These are phyloP conservation scores for Triangularia verruculosa DNA, from an alignment of 2,329 filamentous ascomycete genomes.

Conservation along the genomic window DNA sequence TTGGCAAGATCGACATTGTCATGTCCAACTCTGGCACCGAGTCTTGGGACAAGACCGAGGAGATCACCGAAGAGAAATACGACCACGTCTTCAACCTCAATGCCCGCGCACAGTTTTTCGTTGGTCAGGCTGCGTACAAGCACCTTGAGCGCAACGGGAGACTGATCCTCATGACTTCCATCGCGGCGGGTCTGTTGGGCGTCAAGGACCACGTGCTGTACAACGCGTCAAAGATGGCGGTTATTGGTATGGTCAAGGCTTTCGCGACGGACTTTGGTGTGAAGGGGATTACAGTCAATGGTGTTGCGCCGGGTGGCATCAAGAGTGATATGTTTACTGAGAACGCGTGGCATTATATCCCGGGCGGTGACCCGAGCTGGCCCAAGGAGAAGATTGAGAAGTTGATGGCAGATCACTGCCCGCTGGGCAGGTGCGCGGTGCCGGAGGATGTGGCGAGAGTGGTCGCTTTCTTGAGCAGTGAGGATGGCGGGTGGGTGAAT, in stretches of 20 bases:
- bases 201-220: slow-evolving; percentile 70
- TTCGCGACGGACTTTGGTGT: slow-evolving; percentile 70
- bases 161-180: slow-evolving; percentile 70
- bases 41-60: slow-evolving; percentile 66
- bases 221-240: slow-evolving; percentile 68
- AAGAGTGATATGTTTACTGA: slow-evolving; percentile 75
- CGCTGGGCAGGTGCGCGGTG: slow-evolving; percentile 56
- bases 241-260: slow-evolving; percentile 68
- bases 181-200: slow-evolving; percentile 63
- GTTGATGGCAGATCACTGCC: slow-evolving; percentile 54
- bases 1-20: slow-evolving; percentile 68
- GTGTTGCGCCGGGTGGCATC: slow-evolving; percentile 69
- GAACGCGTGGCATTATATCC: slow-evolving; percentile 65
- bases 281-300: slow-evolving; percentile 68
- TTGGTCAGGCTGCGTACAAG: slow-evolving; percentile 71
- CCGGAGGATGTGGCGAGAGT: slow-evolving; percentile 58
- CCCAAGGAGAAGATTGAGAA: slow-evolving; percentile 51
- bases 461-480: slow-evolving; percentile 53
- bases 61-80: slow-evolving; percentile 67
- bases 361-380: slow-evolving; percentile 52
- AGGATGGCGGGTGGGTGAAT: slow-evolving; percentile 64
- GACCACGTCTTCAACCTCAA: slow-evolving; percentile 72
- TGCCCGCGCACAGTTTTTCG: slow-evolving; percentile 71
- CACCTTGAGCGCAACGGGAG: slow-evolving; percentile 67
- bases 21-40: slow-evolving; percentile 71